phyloP scores from a whole-genome alignment of 345 rosid species.

The Sisymbrium irio region DNA sequence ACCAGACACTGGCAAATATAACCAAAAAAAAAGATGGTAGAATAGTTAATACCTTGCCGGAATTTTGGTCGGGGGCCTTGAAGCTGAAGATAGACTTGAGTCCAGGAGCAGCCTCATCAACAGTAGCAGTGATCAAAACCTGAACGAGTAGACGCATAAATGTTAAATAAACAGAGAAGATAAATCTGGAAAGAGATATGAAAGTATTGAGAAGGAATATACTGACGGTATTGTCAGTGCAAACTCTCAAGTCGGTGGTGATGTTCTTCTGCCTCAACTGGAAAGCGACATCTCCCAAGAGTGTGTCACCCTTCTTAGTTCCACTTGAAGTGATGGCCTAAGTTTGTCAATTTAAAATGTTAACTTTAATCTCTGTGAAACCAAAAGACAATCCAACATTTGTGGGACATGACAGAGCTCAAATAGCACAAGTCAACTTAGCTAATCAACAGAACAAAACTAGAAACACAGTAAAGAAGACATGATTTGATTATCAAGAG shows the following conservation, averaged over 20 bases:
- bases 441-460: background rate
- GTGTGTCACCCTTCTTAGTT: constrained; percentile 68
- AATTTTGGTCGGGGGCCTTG: constrained; percentile 85
- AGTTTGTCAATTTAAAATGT: background rate
- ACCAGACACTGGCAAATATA: background rate
- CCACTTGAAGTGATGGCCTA: constrained; percentile 80
- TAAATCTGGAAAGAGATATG: background rate
- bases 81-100: constrained; percentile 77
- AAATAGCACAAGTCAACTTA: background rate
- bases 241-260: constrained; percentile 82
- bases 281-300: constrained; percentile 76
- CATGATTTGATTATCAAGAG: background rate
- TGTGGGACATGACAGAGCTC: background rate
- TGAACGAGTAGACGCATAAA: constrained; percentile 19
- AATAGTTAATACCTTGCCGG: constrained; percentile 63
- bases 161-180: background rate
- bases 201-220: too few relatives aligned
- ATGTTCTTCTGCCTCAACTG: constrained; percentile 80
- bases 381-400: background rate
- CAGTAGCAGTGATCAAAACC: constrained; percentile 73
- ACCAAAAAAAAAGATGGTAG: background rate
- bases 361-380: background rate
- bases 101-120: constrained; percentile 91
- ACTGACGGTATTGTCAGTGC: constrained; percentile 71
- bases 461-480: too few relatives aligned